Percentiles rank a stretch among this genome's conserved stretches.
Evolutionary conservation across 192 early-diverging fungal genomes (phyloP).

Genomic region (Diversispora epigaea): DNA sequence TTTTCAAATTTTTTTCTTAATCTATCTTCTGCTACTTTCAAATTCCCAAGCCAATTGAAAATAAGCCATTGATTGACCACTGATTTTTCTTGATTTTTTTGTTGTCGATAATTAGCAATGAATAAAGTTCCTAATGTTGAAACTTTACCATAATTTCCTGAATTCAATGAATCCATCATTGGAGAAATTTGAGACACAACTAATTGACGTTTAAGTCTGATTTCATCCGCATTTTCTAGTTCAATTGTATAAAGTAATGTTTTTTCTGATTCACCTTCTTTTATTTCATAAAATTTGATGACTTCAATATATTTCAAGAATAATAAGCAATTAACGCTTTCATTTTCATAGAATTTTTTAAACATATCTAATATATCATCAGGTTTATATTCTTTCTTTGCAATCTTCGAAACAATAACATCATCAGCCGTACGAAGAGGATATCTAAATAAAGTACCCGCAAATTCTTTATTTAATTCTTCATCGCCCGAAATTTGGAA

Average conservation of each 20-base stretch:
- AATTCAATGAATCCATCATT: slow-evolving; percentile 5
- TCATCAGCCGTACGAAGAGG: slow-evolving; percentile 39
- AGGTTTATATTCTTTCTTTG: slow-evolving; percentile 26
- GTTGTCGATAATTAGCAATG: slow-evolving; percentile 26
- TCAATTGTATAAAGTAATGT: slow-evolving; percentile 34
- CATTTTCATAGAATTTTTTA: slow-evolving; percentile 28
- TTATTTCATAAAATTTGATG: slow-evolving; percentile 39
- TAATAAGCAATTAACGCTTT: slow-evolving; percentile 36
- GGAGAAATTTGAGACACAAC: slow-evolving; percentile 10
- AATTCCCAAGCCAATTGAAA: neutral
- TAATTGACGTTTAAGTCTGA: slow-evolving; percentile 8
- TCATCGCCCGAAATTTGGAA: slow-evolving; percentile 27
- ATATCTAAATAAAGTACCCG: slow-evolving; percentile 42
- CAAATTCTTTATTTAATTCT: slow-evolving; percentile 8
- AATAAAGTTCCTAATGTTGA: neutral
- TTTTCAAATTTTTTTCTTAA: neutral
- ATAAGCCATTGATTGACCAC: neutral
- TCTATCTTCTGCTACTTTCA: neutral
- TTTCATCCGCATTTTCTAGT: slow-evolving; percentile 33
- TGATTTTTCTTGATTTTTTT: neutral
- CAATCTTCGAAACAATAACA: slow-evolving; percentile 32
- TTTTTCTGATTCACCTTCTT: neutral
- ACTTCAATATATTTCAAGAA: slow-evolving; percentile 41
- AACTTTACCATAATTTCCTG: neutral
- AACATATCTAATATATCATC: slow-evolving; percentile 37